phyloP scores from a whole-genome alignment of 345 rosid species.

The Brassica juncea region DNA sequence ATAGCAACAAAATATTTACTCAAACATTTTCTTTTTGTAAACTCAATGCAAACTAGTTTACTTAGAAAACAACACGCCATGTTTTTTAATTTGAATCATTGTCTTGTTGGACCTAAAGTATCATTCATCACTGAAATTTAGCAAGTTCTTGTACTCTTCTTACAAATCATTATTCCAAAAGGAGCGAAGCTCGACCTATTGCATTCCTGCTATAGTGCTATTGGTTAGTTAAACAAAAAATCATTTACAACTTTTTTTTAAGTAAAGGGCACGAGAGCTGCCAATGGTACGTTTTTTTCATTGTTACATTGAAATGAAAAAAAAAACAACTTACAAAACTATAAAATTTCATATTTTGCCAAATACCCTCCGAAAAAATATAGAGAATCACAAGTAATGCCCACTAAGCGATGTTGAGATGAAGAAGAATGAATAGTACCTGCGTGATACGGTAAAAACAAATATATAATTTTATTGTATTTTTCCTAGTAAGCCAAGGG shows the following conservation, averaged over 20 bases:
- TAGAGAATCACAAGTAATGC: conserved; percentile 3
- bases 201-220: neutral
- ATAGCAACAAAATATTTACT: no score
- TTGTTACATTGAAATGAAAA: conserved; percentile 12
- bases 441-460: no score
- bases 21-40: no score
- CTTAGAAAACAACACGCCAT: neutral
- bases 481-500: no score
- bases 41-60: neutral
- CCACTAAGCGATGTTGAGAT: conserved; percentile 13
- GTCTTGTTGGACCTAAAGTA: neutral
- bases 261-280: conserved; percentile 24
- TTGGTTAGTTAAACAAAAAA: neutral
- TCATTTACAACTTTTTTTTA: no score
- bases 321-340: neutral
- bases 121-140: neutral
- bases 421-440: no score
- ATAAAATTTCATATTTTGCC: neutral
- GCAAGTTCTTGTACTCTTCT: neutral
- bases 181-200: neutral
- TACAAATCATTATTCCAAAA: neutral
- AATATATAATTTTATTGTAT: no score
- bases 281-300: conserved; percentile 16
- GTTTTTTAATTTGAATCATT: neutral
- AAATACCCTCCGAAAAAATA: neutral